Base-by-base conservation (phyloP, 805 yeast species). In the Saccharomycopsis amapae region DNA sequence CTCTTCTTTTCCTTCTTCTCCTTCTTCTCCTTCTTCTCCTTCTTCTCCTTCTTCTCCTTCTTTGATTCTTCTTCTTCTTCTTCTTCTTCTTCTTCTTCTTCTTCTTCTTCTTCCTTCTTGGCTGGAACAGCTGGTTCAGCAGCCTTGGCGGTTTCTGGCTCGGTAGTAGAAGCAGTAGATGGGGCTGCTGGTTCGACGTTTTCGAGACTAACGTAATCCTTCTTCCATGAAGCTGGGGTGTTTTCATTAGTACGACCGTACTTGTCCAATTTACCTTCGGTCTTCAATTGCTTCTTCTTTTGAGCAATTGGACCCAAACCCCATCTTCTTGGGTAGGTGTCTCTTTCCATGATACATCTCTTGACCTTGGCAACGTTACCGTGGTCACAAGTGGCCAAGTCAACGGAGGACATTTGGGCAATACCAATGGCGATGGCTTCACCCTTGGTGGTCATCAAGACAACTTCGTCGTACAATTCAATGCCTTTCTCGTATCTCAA, bases 291-390 rank as follows among this genome's bases (percentile, higher is more conserved):
- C 77, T 93, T 93, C 85, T 93, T 93, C 82, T 88, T 88, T 69
- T 85, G 87, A 51, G 98, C 97, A 64, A 89, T 86, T 59, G 98
- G 98, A 59, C 98, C 98, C 58, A 93, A 72, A 53, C 98, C 98
- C 98, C 98, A 93, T 77, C 97, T 83, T 77, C 98, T 85, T 70
- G 98, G 98, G 68, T 93, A 93, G 43, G 95, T 79, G 67, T 93
- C 98, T 73, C 98, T 83, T 73, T 93, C 98, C 98, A 93, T 93
- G 60, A 93, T 93, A 74, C 97, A 90, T 74, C 98, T 85, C 78
- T 93, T 93, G 62, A 93, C 95, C 74, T 86, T 88, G 56, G 98
- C 96, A 61, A 90, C 98, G 51, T 89, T 88, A 61, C 98, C 98
- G 64, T 93, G 98, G 68, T 93, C 98, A 69, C 97, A 90, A 26